These are phyloP conservation scores for Penicillium sclerotigenum DNA, from an alignment of 2,329 filamentous ascomycete genomes.

Conservation along the genomic window DNA sequence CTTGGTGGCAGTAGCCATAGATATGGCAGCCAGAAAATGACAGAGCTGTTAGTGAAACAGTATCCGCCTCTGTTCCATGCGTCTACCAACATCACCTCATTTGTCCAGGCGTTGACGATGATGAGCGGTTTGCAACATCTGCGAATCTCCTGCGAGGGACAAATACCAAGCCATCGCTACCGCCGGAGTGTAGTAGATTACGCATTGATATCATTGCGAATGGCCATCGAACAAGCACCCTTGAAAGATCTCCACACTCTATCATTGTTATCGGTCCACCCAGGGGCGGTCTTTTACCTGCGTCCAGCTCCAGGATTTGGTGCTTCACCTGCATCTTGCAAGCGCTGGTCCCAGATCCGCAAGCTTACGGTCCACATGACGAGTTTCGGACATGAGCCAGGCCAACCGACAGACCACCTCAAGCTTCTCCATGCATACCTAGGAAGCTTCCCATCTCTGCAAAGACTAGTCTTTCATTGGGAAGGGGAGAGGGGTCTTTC, in stretches of 20 bases:
- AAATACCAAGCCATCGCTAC: slow-evolving; percentile 66
- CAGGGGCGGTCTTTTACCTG: slow-evolving; percentile 72
- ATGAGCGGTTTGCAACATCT: slow-evolving; percentile 70
- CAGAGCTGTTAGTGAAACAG: slow-evolving; percentile 77
- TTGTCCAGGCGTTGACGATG: slow-evolving; percentile 69
- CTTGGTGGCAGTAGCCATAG: slow-evolving; percentile 52
- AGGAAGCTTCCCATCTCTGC: slow-evolving; percentile 63
- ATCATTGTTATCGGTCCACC: slow-evolving; percentile 70
- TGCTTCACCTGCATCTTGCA: slow-evolving; percentile 66
- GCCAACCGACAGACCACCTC: slow-evolving; percentile 63
- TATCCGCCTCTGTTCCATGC: slow-evolving; percentile 88
- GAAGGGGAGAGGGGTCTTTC: slow-evolving; percentile 68
- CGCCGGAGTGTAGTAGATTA: slow-evolving; percentile 80
- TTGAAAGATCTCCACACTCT: slow-evolving; percentile 65
- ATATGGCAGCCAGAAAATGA: slow-evolving; percentile 76
- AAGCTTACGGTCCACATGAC: slow-evolving; percentile 71
- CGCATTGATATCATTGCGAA: slow-evolving; percentile 79
- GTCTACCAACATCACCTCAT: slow-evolving; percentile 80
- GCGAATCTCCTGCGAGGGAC: slow-evolving; percentile 71
- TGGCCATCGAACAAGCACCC: slow-evolving; percentile 72
- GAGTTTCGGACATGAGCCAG: slow-evolving; percentile 59
- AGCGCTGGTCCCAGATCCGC: slow-evolving; percentile 73
- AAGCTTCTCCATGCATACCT: slow-evolving; percentile 82
- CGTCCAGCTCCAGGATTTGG: slow-evolving; percentile 73
- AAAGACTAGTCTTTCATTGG: slow-evolving; percentile 75